Evolutionary conservation across 2,329 filamentous ascomycete genomes (phyloP).

Genomic region (Malbranchea cinnamomea): DNA sequence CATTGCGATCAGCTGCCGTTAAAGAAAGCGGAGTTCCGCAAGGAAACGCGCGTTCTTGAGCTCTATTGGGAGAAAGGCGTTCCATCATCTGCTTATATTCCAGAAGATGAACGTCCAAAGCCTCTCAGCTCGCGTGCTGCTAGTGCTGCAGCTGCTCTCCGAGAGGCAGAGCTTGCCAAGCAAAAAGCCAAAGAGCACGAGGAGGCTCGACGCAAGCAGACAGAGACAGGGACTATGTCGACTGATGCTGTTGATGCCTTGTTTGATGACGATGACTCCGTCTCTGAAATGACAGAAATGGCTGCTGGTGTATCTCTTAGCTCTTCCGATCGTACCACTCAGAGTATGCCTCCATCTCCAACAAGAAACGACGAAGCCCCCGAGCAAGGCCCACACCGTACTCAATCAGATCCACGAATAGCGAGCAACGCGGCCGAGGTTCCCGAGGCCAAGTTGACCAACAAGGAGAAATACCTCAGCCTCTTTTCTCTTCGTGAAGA

Average conservation of each 20-base stretch:
- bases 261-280: constrained; percentile 82
- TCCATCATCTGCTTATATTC: constrained; percentile 86
- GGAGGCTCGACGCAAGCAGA: constrained; percentile 82
- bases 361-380: constrained; percentile 55
- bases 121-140: constrained; percentile 58
- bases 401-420: constrained; percentile 87
- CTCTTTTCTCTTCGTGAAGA: constrained; percentile 83
- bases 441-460: constrained; percentile 64
- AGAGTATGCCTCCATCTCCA: constrained; percentile 88
- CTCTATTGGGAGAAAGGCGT: constrained; percentile 99
- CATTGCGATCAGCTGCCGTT: constrained; percentile 95
- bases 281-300: constrained; percentile 75
- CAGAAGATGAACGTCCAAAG: constrained; percentile 91
- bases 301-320: constrained; percentile 80
- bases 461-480: constrained; percentile 93
- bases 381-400: constrained; percentile 64
- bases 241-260: constrained; percentile 89
- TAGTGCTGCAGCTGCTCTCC: constrained; percentile 60
- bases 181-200: constrained; percentile 73
- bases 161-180: constrained; percentile 68
- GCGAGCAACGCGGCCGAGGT: constrained; percentile 51
- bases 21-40: constrained; percentile 97
- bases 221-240: constrained; percentile 85
- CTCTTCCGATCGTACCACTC: constrained; percentile 64
- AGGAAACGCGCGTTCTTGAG: constrained; percentile 85